Evolutionary conservation across 2,329 filamentous ascomycete genomes (phyloP).

Genomic region (Metarhizium robertsii): DNA sequence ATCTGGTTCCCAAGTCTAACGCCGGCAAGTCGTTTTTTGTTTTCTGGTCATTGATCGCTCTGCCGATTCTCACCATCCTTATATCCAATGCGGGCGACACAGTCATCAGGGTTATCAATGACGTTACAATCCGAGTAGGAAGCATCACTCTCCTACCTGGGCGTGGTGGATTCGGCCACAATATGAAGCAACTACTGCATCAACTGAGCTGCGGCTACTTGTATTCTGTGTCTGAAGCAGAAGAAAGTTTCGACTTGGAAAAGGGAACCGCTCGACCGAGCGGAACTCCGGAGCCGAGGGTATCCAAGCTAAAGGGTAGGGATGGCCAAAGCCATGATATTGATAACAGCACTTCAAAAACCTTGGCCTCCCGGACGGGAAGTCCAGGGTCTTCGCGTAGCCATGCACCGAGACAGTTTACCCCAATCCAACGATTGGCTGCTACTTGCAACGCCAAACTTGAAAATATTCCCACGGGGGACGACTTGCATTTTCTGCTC

Average conservation of each 20-base stretch:
- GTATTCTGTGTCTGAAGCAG: conserved; percentile 17
- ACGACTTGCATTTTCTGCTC: conserved; percentile 55
- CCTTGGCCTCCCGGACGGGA: too few relatives aligned
- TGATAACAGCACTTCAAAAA: too few relatives aligned
- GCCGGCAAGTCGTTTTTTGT: conserved; percentile 79
- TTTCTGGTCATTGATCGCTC: conserved; percentile 79
- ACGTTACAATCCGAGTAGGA: conserved; percentile 46
- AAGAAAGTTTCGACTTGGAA: background rate
- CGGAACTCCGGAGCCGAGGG: too few relatives aligned
- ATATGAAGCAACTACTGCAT: conserved; percentile 33
- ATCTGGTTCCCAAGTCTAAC: conserved; percentile 65
- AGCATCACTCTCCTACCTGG: conserved; percentile 53
- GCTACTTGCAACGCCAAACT: too few relatives aligned
- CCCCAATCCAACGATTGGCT: too few relatives aligned
- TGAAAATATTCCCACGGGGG: conserved; percentile 29
- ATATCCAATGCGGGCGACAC: conserved; percentile 80
- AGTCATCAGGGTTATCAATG: conserved; percentile 53
- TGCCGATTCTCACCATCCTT: conserved; percentile 85
- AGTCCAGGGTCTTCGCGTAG: too few relatives aligned
- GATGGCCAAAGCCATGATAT: too few relatives aligned
- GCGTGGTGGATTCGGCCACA: conserved; percentile 37
- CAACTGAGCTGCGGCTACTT: conserved; percentile 34
- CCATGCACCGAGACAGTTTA: too few relatives aligned
- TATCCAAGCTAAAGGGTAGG: too few relatives aligned
- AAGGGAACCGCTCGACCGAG: background rate